These are phyloP conservation scores for Psidium guajava DNA, from an alignment of 345 rosid genomes.

Conservation along the genomic window DNA sequence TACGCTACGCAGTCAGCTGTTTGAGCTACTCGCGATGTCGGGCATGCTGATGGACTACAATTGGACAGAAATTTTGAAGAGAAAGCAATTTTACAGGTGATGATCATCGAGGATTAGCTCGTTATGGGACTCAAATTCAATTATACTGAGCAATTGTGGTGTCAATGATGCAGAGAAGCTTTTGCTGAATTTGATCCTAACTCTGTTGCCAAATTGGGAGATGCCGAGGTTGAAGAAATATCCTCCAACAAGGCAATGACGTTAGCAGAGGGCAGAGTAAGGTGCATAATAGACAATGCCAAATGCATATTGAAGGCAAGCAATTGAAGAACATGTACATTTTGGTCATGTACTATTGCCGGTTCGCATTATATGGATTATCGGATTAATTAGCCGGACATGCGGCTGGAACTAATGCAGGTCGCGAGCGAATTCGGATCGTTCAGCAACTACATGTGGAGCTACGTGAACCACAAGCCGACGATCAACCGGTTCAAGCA, in stretches of 20 bases:
- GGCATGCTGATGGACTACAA: slow-evolving; percentile 98
- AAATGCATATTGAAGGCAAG: slow-evolving; percentile 78
- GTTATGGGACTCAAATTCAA: background rate
- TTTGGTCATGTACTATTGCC: background rate
- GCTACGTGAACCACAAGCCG: slow-evolving; percentile 72
- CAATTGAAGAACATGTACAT: background rate
- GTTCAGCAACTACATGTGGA: slow-evolving; percentile 82
- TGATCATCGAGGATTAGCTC: background rate
- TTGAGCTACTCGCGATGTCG: slow-evolving; percentile 79
- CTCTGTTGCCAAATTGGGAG: slow-evolving; percentile 73
- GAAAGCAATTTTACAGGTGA: slow-evolving; percentile 63
- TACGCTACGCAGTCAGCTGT: slow-evolving; percentile 49
- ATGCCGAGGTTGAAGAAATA: slow-evolving; percentile 60
- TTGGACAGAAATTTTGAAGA: slow-evolving; percentile 89
- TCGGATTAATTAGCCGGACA: background rate
- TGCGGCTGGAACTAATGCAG: slow-evolving; percentile 16
- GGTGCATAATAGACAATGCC: slow-evolving; percentile 84
- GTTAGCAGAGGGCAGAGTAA: slow-evolving; percentile 72
- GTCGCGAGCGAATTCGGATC: slow-evolving; percentile 70
- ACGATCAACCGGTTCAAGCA: slow-evolving; percentile 51
- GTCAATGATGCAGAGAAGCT: slow-evolving; percentile 37
- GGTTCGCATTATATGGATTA: background rate
- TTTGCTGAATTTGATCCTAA: slow-evolving; percentile 72
- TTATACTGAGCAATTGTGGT: background rate
- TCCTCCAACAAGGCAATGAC: slow-evolving; percentile 64